Evolutionary conservation across 2,329 filamentous ascomycete species (phyloP), one percentile per base, ranked within the genome.

Genomic region (Xylaria sp.): DNA sequence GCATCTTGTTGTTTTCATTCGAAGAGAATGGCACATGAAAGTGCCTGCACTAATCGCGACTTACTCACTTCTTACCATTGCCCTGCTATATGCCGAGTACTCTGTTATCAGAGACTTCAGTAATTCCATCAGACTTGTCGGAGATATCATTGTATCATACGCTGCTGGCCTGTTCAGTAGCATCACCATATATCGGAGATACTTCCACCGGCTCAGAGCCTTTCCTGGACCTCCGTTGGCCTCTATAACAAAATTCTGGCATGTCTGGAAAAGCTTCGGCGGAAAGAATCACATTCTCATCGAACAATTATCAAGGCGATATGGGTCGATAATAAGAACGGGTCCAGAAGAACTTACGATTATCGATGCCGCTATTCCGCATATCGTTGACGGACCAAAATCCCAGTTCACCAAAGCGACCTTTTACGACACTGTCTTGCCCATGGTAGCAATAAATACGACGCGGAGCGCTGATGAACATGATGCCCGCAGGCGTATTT

Each of bases 381-480:
- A 20, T 1, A 50, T 68, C 1, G 44, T 73, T 2, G 71, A 73
- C 25, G 71, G 75, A 0, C 70, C 68, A 1, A 52, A 65, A 8
- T 71, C 62, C 20, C 48, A 65, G 6, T 74, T 59, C 44, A 69
- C 61, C 10, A 75, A 74, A 44, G 67, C 70, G 1, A 70, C 65
- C 8, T 76, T 70, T 67, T 76, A 76, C 63, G 74, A 76, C 34
- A 69, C 74, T 9, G 46, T 76, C 23, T 62, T 70, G 7, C 74
- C 73, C 2, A 50, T 73, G 18, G 39, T 73, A 8, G 66, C 73
- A 0, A 9, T 76, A 1, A 71, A 68, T 25, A 63, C 69, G 4
- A 63, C 67, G 20, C 67, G 67, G 20, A 57, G 46, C 15, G 39
- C 44, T 37, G 51, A 58, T 10, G 59, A 72, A 6, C 74, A 76